Base-by-base conservation (phyloP, 2,329 filamentous ascomycete species). In the Monilinia aucupariae region DNA sequence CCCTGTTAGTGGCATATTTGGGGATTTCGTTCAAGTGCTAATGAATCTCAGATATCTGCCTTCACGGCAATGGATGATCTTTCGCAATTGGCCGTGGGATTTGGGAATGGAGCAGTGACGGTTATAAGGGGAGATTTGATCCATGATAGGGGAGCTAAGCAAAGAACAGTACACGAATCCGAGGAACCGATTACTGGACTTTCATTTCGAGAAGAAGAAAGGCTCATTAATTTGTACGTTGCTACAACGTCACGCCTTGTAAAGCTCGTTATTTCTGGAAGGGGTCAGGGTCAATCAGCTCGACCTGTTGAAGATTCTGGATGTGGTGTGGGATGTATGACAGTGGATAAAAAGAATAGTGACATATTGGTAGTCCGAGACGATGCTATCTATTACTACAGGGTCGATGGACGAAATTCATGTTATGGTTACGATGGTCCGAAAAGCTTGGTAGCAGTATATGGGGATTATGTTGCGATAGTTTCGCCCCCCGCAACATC, bases 111-210 rank as follows among this genome's bases (percentile, higher is more conserved):
- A 9, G 87, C 92, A 0, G 93, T 99, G 15, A 96, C 92, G 0
- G 87, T 99, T 34, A 90, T 99, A 63, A 85, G 94, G 64, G 94
- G 96, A 65, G 94, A 99, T 74, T 80, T 99, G 55, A 90, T 99
- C 70, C 92, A 99, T 74, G 94, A 99, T 74, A 86, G 94, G 63
- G 94, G 96, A 27, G 92, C 93, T 13, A 92, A 91, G 74, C 94
- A 99, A 75, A 86, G 94, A 60, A 94, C 93, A 41, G 91, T 99
- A 12, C 94, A 96, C 76, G 94, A 99, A 74, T 96, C 92, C 0
- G 92, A 97, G 71, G 94, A 99, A 74, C 96, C 94, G 0, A 87
- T 99, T 12, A 99, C 94, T 0, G 93, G 92, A 1, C 86, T 99
- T 17, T 89, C 94, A 72, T 88, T 96, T 65, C 77, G 81, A 51